These are phyloP conservation scores for Wickerhamiella dianesei DNA, from an alignment of 805 yeast genomes.

Conservation along the genomic window DNA sequence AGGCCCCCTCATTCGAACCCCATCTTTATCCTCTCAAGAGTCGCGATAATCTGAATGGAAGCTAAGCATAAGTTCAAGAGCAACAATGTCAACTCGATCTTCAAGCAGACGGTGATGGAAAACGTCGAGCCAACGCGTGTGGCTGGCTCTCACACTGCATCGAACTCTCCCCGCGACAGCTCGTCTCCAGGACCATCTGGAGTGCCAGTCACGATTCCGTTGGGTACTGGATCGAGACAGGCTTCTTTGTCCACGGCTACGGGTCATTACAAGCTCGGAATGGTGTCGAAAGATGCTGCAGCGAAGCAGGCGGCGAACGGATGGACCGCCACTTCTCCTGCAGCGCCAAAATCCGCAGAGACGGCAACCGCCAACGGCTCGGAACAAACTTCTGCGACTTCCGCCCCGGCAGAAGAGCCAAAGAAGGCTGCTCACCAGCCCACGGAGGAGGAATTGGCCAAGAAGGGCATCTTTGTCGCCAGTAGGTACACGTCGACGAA, in stretches of 20 bases:
- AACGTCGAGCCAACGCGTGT: slow-evolving; percentile 3
- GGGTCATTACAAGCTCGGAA: slow-evolving; percentile 20
- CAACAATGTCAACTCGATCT: slow-evolving; percentile 26
- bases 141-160: neutral
- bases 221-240: neutral
- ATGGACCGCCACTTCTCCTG: neutral
- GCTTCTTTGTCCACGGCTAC: slow-evolving; percentile 18
- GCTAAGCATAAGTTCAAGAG: slow-evolving; percentile 26
- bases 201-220: neutral
- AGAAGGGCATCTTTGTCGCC: slow-evolving; percentile 25
- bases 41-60: neutral
- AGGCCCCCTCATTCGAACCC: neutral
- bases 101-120: slow-evolving; percentile 11
- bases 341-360: neutral
- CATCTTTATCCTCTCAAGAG: neutral
- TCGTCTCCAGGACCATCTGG: slow-evolving; percentile 6
- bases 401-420: slow-evolving; percentile 1
- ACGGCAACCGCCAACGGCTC: neutral
- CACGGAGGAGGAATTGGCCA: slow-evolving; percentile 25
- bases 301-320: slow-evolving; percentile 4
- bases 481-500: slow-evolving; percentile 21
- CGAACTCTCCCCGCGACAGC: slow-evolving; percentile 4
- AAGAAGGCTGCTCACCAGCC: slow-evolving; percentile 1
- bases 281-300: slow-evolving; percentile 12
- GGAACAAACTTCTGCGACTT: slow-evolving; percentile 2